These are phyloP conservation scores for Andrographis paniculata DNA, from an alignment of 305 asterid genomes.

Conservation along the genomic window DNA sequence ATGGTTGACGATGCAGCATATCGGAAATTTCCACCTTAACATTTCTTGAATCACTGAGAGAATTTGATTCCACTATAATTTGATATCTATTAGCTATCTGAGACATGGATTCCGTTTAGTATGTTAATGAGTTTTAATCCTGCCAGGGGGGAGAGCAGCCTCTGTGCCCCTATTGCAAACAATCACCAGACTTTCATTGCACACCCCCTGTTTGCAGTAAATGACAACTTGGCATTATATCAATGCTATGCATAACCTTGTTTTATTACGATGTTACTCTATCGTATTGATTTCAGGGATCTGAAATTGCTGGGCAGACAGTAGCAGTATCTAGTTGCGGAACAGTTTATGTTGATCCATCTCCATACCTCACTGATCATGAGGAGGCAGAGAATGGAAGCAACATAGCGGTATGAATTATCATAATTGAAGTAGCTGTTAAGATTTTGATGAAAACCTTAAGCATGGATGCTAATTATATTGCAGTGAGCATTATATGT, in stretches of 20 bases:
- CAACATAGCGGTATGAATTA: slow-evolving; percentile 18
- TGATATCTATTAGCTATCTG: neutral
- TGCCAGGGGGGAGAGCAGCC: too few relatives aligned
- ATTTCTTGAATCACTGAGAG: too few relatives aligned
- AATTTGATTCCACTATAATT: too few relatives aligned
- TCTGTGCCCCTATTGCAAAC: too few relatives aligned
- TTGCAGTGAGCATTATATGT: neutral
- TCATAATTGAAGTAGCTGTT: slow-evolving; percentile 2
- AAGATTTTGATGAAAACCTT: neutral
- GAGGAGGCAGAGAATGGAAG: slow-evolving; percentile 15
- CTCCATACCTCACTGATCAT: slow-evolving; percentile 23
- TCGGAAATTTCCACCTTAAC: too few relatives aligned
- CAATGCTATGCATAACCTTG: neutral
- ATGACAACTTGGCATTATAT: too few relatives aligned
- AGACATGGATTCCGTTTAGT: too few relatives aligned
- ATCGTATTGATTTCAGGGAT: slow-evolving; percentile 23
- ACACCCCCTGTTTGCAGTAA: neutral
- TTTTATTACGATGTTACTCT: neutral
- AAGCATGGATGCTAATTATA: neutral
- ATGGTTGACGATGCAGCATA: too few relatives aligned
- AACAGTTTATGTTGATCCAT: slow-evolving; percentile 17
- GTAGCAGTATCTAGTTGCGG: slow-evolving; percentile 26
- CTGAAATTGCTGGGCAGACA: slow-evolving; percentile 28
- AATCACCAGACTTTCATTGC: neutral
- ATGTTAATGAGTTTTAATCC: too few relatives aligned